Evolutionary conservation across 2,329 filamentous ascomycete genomes (phyloP), one percentile per base, ranked within the genome.

Genomic region (Lecanoromycetidae sp.): DNA sequence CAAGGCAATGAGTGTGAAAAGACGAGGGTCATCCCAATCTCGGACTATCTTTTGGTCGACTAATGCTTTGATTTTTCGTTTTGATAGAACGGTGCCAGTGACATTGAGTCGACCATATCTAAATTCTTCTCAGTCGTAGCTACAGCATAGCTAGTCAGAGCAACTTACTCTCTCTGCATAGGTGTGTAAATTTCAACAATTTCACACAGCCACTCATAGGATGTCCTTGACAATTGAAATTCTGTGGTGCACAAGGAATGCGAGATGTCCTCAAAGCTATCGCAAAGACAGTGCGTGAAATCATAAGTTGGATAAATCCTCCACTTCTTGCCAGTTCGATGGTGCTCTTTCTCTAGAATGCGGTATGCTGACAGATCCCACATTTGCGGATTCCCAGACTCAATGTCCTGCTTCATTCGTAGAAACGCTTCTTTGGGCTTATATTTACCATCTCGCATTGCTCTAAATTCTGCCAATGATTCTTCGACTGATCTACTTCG

Each of bases 271-370:
- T 98, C 91, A 54, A 94, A 86, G 56, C 84, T 88, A 72, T 96
- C 91, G 57, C 85, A 90, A 19, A 95, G 71, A 63, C 85, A 94
- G 68, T 93, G 86, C 0, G 83, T 84, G 61, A 93, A 93, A 63
- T 94, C 88, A 60, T 95, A 95, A 0, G 90, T 93, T 0, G 91
- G 91, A 62, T 94, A 95, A 53, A 95, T 94, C 64, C 80, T 82
- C 87, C 88, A 96, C 60, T 82, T 79, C 54, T 76, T 71, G 25
- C 84, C 86, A 0, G 88, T 94, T 29, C 85, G 77, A 64, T 86
- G 79, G 61, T 94, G 87, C 35, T 71, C 72, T 49, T 76, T 67
- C 34, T 84, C 79, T 58, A 87, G 74, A 46, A 96, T 81, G 51
- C 90, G 79, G 65, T 94, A 96, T 13, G 90, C 90, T 2, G 85